These are phyloP conservation scores for Pterocarpus santalinus DNA, from an alignment of 306 rosid species.

Conservation along the genomic window DNA sequence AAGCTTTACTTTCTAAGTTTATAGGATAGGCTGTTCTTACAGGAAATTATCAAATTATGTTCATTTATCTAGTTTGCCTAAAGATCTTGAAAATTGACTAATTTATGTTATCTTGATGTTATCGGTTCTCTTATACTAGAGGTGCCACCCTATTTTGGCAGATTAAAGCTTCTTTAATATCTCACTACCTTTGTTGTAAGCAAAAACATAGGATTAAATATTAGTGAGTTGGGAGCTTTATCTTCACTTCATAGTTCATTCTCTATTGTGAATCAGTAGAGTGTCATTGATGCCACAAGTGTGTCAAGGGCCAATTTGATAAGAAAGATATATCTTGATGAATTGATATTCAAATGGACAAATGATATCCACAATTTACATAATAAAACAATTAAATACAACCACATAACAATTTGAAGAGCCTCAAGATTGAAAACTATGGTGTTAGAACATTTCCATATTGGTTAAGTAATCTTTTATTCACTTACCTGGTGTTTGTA, in stretches of 20 bases:
- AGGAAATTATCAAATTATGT: not conserved
- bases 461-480: not conserved
- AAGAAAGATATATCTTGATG: not conserved
- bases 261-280: not conserved
- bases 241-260: not conserved
- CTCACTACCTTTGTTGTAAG: not conserved
- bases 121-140: not conserved
- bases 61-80: not conserved
- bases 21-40: too few relatives aligned
- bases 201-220: not conserved
- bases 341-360: not conserved
- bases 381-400: not conserved
- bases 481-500: conserved; percentile 4
- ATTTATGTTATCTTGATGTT: conserved; percentile 26
- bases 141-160: not conserved
- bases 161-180: not conserved
- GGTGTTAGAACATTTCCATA: not conserved
- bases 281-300: not conserved
- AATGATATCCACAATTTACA: not conserved
- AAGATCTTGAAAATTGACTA: not conserved
- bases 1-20: too few relatives aligned
- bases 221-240: conserved; percentile 17
- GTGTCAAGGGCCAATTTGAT: conserved; percentile 5
- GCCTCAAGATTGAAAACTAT: conserved; percentile 21
- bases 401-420: not conserved